These are phyloP conservation scores for Globisporangium paddicum DNA, from an alignment of 352 stramenopile genomes.

Conservation along the genomic window DNA sequence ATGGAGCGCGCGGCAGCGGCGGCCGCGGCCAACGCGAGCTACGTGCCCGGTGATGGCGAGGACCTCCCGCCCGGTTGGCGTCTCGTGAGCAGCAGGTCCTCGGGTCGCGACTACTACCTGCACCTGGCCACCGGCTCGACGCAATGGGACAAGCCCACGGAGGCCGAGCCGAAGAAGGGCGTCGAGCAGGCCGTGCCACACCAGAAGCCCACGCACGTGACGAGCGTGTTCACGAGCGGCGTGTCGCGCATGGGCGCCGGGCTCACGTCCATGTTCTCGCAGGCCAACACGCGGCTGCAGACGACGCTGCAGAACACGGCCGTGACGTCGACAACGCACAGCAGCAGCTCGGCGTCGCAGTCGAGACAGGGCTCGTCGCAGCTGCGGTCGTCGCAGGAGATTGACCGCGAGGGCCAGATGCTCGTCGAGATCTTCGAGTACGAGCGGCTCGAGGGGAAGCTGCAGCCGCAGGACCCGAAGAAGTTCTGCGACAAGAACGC, in stretches of 20 bases:
- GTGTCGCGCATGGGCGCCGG: conserved; percentile 62
- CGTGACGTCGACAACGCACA: conserved; percentile 8
- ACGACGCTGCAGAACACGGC: conserved; percentile 57
- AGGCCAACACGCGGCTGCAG: conserved; percentile 69
- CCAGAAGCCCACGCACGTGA: conserved; percentile 11
- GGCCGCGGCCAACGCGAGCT: conserved; percentile 30
- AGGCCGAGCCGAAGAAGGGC: conserved; percentile 46
- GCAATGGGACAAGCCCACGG: conserved; percentile 66
- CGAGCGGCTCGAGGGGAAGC: conserved; percentile 73
- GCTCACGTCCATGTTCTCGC: conserved; percentile 54
- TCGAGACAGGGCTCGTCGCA: conserved; percentile 34
- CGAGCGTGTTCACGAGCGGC: conserved; percentile 59
- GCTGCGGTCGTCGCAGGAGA: conserved; percentile 43
- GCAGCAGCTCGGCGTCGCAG: conserved; percentile 13
- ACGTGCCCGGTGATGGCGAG: conserved; percentile 14
- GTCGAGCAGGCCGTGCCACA: conserved; percentile 13
- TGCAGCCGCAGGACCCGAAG: conserved; percentile 68
- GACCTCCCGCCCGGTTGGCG: conserved; percentile 62
- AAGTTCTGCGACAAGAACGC: conserved; percentile 63
- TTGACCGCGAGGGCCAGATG: conserved; percentile 68
- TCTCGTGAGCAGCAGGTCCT: conserved; percentile 60
- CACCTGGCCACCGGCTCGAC: conserved; percentile 59
- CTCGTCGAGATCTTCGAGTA: conserved; percentile 84
- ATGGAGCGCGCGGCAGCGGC: conserved; percentile 35
- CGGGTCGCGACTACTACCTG: conserved; percentile 66